A percentile compares a stretch with the other conserved stretches of the same genome.
These are phyloP conservation scores for Mortierella sp. DNA, from an alignment of 371 early-diverging fungal genomes.

Conservation along the genomic window DNA sequence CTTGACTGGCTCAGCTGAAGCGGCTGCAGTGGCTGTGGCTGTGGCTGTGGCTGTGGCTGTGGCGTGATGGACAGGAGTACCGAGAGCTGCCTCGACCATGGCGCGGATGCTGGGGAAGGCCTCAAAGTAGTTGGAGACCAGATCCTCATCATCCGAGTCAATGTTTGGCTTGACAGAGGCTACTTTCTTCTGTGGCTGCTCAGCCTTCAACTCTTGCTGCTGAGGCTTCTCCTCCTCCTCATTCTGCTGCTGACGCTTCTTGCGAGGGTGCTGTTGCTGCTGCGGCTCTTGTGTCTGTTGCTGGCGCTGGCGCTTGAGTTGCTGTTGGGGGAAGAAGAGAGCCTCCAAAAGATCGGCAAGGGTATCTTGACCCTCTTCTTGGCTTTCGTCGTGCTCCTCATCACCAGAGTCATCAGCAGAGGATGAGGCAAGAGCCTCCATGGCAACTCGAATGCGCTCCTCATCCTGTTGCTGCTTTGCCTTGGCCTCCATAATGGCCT, in stretches of 20 bases:
- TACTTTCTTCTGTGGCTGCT: slow-evolving; percentile 3
- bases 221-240: slow-evolving; percentile 8
- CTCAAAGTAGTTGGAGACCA: slow-evolving; percentile 32
- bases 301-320: slow-evolving; percentile 31
- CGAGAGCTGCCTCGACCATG: slow-evolving; percentile 39
- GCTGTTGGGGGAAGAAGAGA: slow-evolving; percentile 32
- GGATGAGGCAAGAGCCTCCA: slow-evolving; percentile 8
- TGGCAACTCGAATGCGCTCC: no score
- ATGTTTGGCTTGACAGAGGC: slow-evolving; percentile 3
- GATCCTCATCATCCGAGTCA: slow-evolving; percentile 26
- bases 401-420: background rate
- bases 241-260: slow-evolving; percentile 19
- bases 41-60: background rate
- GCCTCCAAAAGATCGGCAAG: slow-evolving; percentile 22
- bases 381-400: slow-evolving; percentile 14
- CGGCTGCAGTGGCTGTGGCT: background rate
- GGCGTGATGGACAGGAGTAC: background rate
- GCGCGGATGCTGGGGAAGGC: slow-evolving; percentile 37
- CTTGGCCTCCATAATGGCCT: slow-evolving; percentile 8
- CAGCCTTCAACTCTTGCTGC: slow-evolving; percentile 8
- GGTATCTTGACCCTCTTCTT: slow-evolving; percentile 4
- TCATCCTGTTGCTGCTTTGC: slow-evolving; percentile 6
- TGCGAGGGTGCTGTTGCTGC: slow-evolving; percentile 28
- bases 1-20: background rate
- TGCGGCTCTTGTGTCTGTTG: slow-evolving; percentile 16